Evolutionary conservation across 208 protist genomes (phyloP), one percentile per base, ranked within the genome.

Genomic region (Acanthamoeba castellanii): DNA sequence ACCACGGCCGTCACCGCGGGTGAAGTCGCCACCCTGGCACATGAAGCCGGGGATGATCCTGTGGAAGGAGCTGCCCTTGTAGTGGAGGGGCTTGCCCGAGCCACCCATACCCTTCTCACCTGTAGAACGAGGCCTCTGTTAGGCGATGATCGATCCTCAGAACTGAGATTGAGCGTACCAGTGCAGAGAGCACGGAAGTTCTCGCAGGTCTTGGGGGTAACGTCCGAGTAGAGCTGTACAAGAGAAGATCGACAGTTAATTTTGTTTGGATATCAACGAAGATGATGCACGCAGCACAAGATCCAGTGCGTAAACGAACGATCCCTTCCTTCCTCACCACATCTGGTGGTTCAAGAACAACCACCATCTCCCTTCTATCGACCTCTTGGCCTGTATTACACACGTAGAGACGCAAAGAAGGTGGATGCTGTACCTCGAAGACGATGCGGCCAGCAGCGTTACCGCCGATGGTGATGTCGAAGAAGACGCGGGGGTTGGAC

Each of bases 21-120:
- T 99, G 95, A 99, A 99, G 96, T 99, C 99, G 93, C 99, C 99
- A 92, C 99, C 99, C 96, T 99, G 99, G 74, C 98, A 89, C 98
- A 99, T 99, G 70, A 97, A 97, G 27, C 84, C 76, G 84, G 50
- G 89, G 91, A 94, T 94, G 74, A 94, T 68, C 52, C 91, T 81
- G 74, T 94, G 91, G 45, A 94, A 94, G 27, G 22, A 22, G 68
- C 72, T 74, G 91, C 91, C 91, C 97, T 99, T 99, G 98, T 98
- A 99, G 95, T 99, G 98, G 13, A 99, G 98, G 6, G 97, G 97
- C 94, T 99, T 99, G 22, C 99, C 99, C 50, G 95, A 98, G n/a
- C 97, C 97, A 34, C 98, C 98, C 78, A 96, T 97, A 25, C 96
- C 96, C 94, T 98, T 98, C 93, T 99, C 98, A 70, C 98, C 98